Base-by-base conservation (phyloP, 169 alveolate genomes). In the Eimeria acervulina region DNA sequence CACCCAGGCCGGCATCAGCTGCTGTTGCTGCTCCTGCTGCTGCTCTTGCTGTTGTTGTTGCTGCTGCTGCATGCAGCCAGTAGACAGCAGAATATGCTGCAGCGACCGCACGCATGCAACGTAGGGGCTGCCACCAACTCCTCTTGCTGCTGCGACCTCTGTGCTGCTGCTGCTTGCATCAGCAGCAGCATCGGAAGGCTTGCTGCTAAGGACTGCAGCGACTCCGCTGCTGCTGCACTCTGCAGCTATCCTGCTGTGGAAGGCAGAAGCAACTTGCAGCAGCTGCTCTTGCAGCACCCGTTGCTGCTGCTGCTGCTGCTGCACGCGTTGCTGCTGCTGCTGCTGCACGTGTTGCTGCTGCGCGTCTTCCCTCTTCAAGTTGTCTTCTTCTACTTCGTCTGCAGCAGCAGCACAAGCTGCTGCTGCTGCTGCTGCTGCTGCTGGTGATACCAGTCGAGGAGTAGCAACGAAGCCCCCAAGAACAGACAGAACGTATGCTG, bases 111-210 rank as follows among this genome's bases (percentile, higher is more conserved):
- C 89, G 33, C 89, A 78, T 1, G 52, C 10, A 10, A 55, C 89
- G 63, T 78, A 78, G 36, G 89, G 63, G 89, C 89, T 78, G 89
- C 89, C 89, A 17, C 89, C 89, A 7, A 78, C 89, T 0, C 89
- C 89, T 63, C 12, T 78, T 31, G 36, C 63, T 40, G 89, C 63
- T 42, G 89, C 89, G 33, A 5, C 33, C 66, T 78, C 89, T 42
- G 63, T 31, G 10, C 1, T 78, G 33, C 66, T 55, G 38, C 31
- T 55, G 26, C 33, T 17, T 38, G 89, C 89, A 3, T 59, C 33
- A 42, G 66, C 63, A 40, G 89, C 89, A 78, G 84, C 42, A 33
- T 15, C 42, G 2, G 40, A 40, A 15, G 89, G 89, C 3, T 78
- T 55, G 89, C 89, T 40, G 59, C 89, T 78, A 28, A 78, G 89